A percentile compares a stretch with the other conserved stretches of the same genome.
Conservation (phyloP, 2,329 filamentous ascomycete genomes). For the Fusarium sp. region DNA sequence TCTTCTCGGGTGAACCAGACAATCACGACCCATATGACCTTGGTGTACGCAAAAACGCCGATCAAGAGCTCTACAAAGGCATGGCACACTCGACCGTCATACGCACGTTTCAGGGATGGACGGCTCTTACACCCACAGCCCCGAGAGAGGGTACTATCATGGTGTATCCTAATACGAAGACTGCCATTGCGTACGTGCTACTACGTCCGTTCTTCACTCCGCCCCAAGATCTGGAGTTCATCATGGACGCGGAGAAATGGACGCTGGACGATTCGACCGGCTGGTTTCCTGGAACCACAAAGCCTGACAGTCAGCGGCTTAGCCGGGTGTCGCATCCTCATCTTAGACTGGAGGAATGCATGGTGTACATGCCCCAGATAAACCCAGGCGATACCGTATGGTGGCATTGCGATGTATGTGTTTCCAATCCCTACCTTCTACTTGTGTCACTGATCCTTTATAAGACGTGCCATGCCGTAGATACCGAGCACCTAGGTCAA, state of each 20-base stretch:
- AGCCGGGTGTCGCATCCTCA: constrained; percentile 50
- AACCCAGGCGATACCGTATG: constrained; percentile 23
- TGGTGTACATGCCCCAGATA: constrained; percentile 51
- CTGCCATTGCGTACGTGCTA: constrained; percentile 49
- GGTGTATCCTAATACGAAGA: constrained; percentile 53
- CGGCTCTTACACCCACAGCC: constrained; percentile 51
- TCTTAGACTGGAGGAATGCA: constrained; percentile 50
- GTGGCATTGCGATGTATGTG: constrained; percentile 11
- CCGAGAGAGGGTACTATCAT: constrained; percentile 52
- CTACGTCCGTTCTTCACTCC: background rate
- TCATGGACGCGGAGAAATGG: constrained; percentile 53
- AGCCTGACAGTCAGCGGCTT: constrained; percentile 39
- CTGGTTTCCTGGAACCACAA: constrained; percentile 53
- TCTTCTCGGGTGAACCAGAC: constrained; percentile 53
- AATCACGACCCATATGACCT: constrained; percentile 53
- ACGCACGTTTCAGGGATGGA: constrained; percentile 56
- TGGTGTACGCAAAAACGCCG: constrained; percentile 47
- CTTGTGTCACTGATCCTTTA: background rate
- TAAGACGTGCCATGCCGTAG: constrained; percentile 54
- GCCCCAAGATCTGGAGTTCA: constrained; percentile 35
- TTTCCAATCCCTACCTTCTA: background rate
- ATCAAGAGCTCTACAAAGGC: constrained; percentile 50
- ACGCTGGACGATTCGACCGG: constrained; percentile 45
- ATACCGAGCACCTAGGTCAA: constrained; percentile 50
- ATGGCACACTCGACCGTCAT: constrained; percentile 52